Percentiles rank a stretch among this genome's conserved stretches.
Evolutionary conservation across 2,329 filamentous ascomycete genomes (phyloP).

Genomic region (Apiospora marii): DNA sequence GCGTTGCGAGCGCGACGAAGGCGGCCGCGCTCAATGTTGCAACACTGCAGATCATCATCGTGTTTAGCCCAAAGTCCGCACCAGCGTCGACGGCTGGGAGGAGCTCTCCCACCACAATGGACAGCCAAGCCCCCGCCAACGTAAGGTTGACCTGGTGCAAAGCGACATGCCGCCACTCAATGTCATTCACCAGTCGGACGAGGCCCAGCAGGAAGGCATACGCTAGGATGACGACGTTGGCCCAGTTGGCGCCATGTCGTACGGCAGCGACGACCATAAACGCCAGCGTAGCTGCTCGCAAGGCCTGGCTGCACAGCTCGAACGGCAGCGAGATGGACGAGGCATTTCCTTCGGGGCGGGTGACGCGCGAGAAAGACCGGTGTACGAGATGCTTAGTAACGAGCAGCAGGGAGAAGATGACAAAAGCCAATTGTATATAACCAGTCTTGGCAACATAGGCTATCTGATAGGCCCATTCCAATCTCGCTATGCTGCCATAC

Average conservation of each 20-base stretch:
- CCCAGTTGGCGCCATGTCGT: conserved; percentile 44
- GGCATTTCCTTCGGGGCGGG: conserved; percentile 42
- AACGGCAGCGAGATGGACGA: conserved; percentile 51
- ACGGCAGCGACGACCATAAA: conserved; percentile 49
- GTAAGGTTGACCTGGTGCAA: conserved; percentile 59
- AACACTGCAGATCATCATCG: conserved; percentile 45
- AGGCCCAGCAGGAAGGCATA: conserved; percentile 56
- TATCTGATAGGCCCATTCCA: conserved; percentile 49
- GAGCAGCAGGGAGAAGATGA: conserved; percentile 48
- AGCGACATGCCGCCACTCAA: conserved; percentile 54
- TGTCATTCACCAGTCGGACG: conserved; percentile 49
- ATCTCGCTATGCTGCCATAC: conserved; percentile 5
- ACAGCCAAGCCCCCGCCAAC: conserved; percentile 45
- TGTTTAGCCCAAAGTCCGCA: conserved; percentile 41
- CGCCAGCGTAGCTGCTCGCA: conserved; percentile 48
- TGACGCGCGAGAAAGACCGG: conserved; percentile 40
- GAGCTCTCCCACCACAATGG: conserved; percentile 47
- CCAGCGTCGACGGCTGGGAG: conserved; percentile 53
- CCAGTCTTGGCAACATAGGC: conserved; percentile 51
- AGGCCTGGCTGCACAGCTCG: conserved; percentile 52
- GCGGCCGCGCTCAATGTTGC: conserved; percentile 47
- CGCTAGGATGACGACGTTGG: conserved; percentile 46
- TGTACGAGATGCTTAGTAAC: conserved; percentile 45
- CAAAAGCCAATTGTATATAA: conserved; percentile 47
- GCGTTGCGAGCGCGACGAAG: conserved; percentile 53